Percentiles rank a stretch among this genome's conserved stretches.
Conservation (phyloP, 202 grass and related monocot species). For the Cymbopogon flexuosus region DNA sequence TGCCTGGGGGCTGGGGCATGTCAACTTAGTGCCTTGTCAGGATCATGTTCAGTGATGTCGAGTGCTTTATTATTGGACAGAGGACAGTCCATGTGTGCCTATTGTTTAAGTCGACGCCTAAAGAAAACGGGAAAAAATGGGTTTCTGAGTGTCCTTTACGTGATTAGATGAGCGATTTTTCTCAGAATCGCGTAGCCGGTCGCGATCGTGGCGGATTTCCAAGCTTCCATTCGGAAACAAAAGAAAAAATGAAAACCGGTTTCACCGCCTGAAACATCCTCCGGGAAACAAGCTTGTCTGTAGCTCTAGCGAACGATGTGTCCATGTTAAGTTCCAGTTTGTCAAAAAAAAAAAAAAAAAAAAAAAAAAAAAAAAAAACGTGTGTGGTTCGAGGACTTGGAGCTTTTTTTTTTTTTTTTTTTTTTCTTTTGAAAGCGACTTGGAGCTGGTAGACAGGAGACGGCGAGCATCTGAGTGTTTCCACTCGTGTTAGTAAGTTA, state of each 20-base stretch:
- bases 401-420: too few relatives aligned
- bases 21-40: neutral
- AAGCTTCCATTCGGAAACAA: neutral
- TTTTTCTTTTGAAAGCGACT: too few relatives aligned
- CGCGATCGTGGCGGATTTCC: constrained; percentile 4
- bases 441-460: neutral
- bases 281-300: constrained; percentile 38
- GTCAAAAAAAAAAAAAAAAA: neutral
- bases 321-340: neutral
- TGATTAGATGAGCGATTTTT: neutral
- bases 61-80: neutral
- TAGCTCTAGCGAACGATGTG: neutral
- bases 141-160: neutral
- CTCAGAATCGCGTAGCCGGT: neutral
- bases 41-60: neutral
- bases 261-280: constrained; percentile 14
- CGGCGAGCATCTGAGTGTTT: neutral
- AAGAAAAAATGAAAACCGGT: neutral
- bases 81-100: neutral
- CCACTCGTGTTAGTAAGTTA: neutral
- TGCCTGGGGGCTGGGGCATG: neutral
- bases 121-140: neutral
- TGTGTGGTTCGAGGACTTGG: neutral
- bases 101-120: neutral
- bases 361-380: neutral